A percentile compares a stretch with the other conserved stretches of the same genome.
phyloP scores from a whole-genome alignment of 2,329 filamentous ascomycete species.

The Plenodomus tracheiphilus region DNA sequence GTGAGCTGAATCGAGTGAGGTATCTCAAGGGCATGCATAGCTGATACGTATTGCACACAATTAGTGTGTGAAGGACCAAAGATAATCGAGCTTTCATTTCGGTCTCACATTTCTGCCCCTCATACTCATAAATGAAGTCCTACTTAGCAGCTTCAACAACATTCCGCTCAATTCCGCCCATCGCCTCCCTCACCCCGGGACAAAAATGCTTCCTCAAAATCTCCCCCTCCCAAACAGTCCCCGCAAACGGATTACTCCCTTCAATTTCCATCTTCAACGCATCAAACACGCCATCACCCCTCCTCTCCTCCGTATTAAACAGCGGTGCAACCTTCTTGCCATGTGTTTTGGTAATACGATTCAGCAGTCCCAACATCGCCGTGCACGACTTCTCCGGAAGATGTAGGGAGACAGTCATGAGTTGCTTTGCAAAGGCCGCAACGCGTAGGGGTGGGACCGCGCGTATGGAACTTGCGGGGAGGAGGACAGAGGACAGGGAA shows the following conservation, averaged over 20 bases:
- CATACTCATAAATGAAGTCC: neutral
- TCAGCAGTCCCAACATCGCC: constrained; percentile 76
- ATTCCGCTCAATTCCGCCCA: constrained; percentile 46
- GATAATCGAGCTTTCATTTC: no score
- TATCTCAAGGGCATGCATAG: no score
- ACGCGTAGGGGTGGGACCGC: constrained; percentile 79
- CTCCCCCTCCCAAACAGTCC: constrained; percentile 93
- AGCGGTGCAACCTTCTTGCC: constrained; percentile 79
- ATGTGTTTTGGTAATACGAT: constrained; percentile 79
- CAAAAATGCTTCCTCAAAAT: constrained; percentile 82
- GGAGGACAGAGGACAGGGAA: constrained; percentile 78
- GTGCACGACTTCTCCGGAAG: constrained; percentile 86
- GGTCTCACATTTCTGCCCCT: no score
- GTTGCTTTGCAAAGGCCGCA: constrained; percentile 91
- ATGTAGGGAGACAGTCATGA: constrained; percentile 80
- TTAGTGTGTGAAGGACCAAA: no score
- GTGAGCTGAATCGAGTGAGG: no score
- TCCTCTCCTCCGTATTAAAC: constrained; percentile 93
- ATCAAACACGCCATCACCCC: constrained; percentile 86
- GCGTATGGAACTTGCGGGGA: constrained; percentile 73
- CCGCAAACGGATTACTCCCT: constrained; percentile 85
- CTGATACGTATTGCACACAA: no score
- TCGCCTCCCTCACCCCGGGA: constrained; percentile 78
- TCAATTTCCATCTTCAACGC: constrained; percentile 72
- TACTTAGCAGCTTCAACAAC: constrained; percentile 33